Conservation (phyloP, 148 eudicot species). For the Dysphania ambrosioides region DNA sequence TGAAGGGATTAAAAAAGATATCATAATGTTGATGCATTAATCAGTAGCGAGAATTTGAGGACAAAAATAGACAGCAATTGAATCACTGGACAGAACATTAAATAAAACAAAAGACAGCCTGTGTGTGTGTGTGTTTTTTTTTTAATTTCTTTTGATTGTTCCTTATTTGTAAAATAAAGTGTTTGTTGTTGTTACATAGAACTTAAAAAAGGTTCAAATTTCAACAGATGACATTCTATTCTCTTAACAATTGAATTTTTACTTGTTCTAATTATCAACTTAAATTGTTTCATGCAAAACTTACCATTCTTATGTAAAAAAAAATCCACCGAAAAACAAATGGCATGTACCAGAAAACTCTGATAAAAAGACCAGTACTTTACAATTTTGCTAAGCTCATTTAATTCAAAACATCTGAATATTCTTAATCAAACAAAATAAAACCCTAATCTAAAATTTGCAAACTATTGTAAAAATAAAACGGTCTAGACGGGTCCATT, state of each 20-base stretch:
- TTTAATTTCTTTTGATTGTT: slow-evolving; percentile 38
- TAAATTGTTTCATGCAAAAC: slow-evolving; percentile 21
- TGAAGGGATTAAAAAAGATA: not conserved
- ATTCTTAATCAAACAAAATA: slow-evolving; percentile 16
- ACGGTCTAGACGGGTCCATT: too few relatives aligned
- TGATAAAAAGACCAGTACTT: not conserved
- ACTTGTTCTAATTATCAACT: not conserved
- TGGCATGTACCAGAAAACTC: slow-evolving; percentile 5
- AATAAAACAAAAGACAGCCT: slow-evolving; percentile 41
- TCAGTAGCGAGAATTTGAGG: slow-evolving; percentile 29
- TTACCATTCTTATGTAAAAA: slow-evolving; percentile 18
- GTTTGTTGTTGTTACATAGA: slow-evolving; percentile 17
- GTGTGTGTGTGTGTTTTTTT: too few relatives aligned
- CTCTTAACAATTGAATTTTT: slow-evolving; percentile 4
- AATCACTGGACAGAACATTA: slow-evolving; percentile 36
- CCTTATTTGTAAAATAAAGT: slow-evolving; percentile 14
- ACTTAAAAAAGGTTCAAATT: slow-evolving; percentile 15
- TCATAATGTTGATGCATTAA: slow-evolving; percentile 20
- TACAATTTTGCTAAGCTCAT: slow-evolving; percentile 6
- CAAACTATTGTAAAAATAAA: too few relatives aligned
- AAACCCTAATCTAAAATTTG: not conserved
- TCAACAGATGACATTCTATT: slow-evolving; percentile 19
- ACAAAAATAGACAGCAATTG: slow-evolving; percentile 35
- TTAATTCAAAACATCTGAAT: slow-evolving; percentile 4
- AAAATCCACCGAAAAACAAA: slow-evolving; percentile 15